phyloP scores from a whole-genome alignment of 257 asterid species.

The Forsythia viridissima region DNA sequence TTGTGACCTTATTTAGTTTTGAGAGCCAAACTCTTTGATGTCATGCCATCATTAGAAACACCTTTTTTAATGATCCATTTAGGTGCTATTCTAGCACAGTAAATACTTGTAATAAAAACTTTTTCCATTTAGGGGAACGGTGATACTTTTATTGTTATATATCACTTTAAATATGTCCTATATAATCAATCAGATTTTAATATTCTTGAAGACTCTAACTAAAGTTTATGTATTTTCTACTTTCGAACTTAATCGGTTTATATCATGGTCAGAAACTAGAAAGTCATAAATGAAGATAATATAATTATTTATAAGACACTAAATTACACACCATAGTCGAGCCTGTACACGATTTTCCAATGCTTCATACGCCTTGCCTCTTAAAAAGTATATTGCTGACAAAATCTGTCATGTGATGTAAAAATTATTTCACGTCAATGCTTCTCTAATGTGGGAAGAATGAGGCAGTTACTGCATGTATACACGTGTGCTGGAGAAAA shows the following conservation, averaged over 20 bases:
- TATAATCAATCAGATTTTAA: slow-evolving; percentile 2
- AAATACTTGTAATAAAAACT: neutral
- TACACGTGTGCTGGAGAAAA: slow-evolving; percentile 7
- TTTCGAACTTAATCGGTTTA: neutral
- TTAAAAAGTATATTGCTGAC: slow-evolving; percentile 90
- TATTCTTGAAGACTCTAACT: neutral
- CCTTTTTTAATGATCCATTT: neutral
- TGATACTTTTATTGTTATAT: slow-evolving; percentile 3
- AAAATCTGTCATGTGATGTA: slow-evolving; percentile 60
- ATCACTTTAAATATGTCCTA: neutral
- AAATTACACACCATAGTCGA: slow-evolving; percentile 75
- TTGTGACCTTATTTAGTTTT: neutral
- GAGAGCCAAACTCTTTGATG: slow-evolving; percentile 12
- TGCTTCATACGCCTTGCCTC: slow-evolving; percentile 98
- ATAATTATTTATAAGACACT: neutral
- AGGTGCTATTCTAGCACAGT: neutral
- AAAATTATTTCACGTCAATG: slow-evolving; percentile 16
- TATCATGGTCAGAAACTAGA: slow-evolving; percentile 17
- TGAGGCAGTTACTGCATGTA: slow-evolving; percentile 14
- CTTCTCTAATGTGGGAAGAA: neutral
- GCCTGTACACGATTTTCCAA: slow-evolving; percentile 91
- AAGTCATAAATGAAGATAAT: neutral
- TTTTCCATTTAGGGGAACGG: neutral
- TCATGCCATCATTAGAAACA: slow-evolving; percentile 2
- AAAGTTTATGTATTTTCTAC: neutral